Base-by-base conservation (phyloP, 2,329 filamentous ascomycete species). In the Penicillium sp. region DNA sequence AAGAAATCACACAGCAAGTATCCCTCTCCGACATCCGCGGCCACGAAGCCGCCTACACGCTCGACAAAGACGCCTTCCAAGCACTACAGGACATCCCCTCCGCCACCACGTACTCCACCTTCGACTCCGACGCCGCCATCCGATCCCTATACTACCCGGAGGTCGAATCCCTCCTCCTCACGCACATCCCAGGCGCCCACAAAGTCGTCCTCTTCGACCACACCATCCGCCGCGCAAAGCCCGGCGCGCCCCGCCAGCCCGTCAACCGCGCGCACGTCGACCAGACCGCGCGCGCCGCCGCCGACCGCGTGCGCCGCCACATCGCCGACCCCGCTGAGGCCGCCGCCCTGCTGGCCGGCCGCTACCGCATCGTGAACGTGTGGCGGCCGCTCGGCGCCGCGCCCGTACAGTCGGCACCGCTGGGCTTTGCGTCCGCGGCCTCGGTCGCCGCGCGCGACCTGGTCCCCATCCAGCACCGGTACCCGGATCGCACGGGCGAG, bases 301-400 rank as follows among this genome's bases (percentile, higher is more conserved):
- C 69, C 7, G 73, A 78, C 60, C 84, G 88, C 33, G 84, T 94
- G 2, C 70, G 71, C 10, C 70, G 76, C 2, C 87, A 90, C 63
- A 72, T 87, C 39, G 68, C 78, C 1, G 68, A 65, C n/a, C 35
- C 63, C 0, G 76, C 76, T 7, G 84, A 89, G 46, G 85, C 86
- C 0, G 81, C 83, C 3, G 58, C 66, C 39, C 70, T 91, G 0
- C 76, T 91, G 1, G 61, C 74, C 43, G 79, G 77, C 2, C 80
- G 88, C 2, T 89, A 87, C 64, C 79, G 88, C 45, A 87, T 95
- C 57, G 79, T 95, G 63, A 95, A 94, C 53, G 83, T 95, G 33
- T 95, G 89, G 89, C 76, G 86, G 0, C 81, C 82, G 0, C 63
- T 83, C 13, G 81, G 79, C 33, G 36, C 15, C 2, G 77, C 74